Evolutionary conservation across 768 basidiomycete genomes (phyloP).

Genomic region (Clitopilus hobsonii): DNA sequence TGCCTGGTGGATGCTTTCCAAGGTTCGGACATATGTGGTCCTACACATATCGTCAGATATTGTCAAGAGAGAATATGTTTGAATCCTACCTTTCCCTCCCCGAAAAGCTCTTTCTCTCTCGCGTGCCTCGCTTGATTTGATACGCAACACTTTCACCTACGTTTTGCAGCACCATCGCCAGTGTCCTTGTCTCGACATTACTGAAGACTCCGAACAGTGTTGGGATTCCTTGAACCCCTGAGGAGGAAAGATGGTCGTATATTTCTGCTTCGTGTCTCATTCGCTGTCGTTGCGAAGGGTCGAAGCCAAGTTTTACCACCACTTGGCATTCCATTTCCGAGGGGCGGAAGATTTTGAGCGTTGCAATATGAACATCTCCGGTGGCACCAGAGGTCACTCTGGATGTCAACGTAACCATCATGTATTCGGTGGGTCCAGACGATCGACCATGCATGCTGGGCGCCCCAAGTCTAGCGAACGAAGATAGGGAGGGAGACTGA

Average conservation of each 20-base stretch:
- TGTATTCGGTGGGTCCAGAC: slow-evolving; percentile 6
- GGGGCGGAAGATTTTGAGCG: not conserved
- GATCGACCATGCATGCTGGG: too few relatives aligned
- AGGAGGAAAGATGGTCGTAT: slow-evolving; percentile 2
- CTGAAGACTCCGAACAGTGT: slow-evolving; percentile 10
- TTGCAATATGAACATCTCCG: slow-evolving; percentile 8
- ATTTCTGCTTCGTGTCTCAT: slow-evolving; percentile 12
- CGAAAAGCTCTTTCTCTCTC: not conserved
- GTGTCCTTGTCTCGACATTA: slow-evolving; percentile 8
- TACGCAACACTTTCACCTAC: slow-evolving; percentile 3
- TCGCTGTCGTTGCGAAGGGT: slow-evolving; percentile 4
- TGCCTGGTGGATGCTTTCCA: slow-evolving; percentile 7
- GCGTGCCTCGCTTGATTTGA: not conserved
- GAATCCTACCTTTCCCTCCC: not conserved
- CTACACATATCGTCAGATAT: not conserved
- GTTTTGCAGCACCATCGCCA: slow-evolving; percentile 12
- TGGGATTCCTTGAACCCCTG: slow-evolving; percentile 10
- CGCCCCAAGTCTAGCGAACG: slow-evolving; percentile 6
- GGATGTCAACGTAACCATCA: slow-evolving; percentile 8
- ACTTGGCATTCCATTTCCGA: not conserved
- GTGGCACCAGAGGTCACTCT: slow-evolving; percentile 9
- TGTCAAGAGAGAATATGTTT: not conserved
- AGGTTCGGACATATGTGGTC: slow-evolving; percentile 1
- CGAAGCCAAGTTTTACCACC: slow-evolving; percentile 13
- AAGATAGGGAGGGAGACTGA: slow-evolving; percentile 11